These are phyloP conservation scores for Glutinoglossum americanum DNA, from an alignment of 495 filamentous ascomycete genomes.

Conservation along the genomic window DNA sequence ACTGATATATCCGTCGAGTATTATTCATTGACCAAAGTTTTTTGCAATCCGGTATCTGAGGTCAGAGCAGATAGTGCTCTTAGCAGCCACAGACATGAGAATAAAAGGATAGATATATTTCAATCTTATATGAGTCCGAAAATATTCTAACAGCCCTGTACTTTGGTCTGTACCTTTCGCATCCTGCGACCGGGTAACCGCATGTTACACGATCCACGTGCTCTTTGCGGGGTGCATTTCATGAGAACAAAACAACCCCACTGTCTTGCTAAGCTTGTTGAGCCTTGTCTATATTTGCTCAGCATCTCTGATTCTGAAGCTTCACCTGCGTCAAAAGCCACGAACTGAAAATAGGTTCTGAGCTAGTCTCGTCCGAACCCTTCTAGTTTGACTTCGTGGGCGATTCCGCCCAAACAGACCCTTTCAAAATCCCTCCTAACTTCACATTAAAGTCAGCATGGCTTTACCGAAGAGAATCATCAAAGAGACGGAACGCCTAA, in stretches of 20 bases:
- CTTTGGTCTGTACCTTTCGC: neutral
- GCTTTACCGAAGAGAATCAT: conserved; percentile 77
- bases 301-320: neutral
- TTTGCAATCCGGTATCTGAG: neutral
- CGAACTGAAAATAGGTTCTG: neutral
- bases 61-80: neutral
- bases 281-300: neutral
- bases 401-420: neutral
- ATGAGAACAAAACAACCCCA: conserved; percentile 2
- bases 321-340: neutral
- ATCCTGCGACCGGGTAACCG: conserved; percentile 1
- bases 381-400: neutral
- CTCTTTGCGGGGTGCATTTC: neutral
- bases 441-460: neutral
- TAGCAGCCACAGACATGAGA: neutral
- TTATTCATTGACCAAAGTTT: neutral
- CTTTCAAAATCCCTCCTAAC: neutral
- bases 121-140: too few species aligned
- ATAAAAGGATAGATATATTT: neutral
- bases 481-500: conserved; percentile 94
- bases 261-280: conserved; percentile 1
- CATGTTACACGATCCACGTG: neutral
- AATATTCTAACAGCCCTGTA: too few species aligned
- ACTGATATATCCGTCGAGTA: neutral
- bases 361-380: neutral